A percentile compares a stretch with the other conserved stretches of the same genome.
Conservation (phyloP, 768 basidiomycete genomes). For the Termitomyces sp. region DNA sequence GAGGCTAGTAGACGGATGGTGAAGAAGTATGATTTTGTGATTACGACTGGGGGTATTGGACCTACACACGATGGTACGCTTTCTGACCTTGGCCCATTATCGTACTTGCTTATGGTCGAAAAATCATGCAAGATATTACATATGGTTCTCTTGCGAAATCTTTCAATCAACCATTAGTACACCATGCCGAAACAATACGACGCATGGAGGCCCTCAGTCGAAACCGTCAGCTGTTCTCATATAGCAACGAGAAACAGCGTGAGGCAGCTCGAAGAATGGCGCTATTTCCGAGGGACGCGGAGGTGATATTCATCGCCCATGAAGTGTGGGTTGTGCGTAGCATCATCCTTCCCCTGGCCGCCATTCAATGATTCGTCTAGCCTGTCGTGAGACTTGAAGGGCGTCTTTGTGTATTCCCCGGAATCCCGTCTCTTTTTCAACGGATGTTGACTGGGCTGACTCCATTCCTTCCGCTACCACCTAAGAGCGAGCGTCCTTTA, state of each 20-base stretch:
- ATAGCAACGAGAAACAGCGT: slow-evolving; percentile 70
- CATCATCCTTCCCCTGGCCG: neutral
- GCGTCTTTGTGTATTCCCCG: slow-evolving; percentile 89
- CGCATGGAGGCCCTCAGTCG: slow-evolving; percentile 65
- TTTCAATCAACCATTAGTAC: slow-evolving; percentile 63
- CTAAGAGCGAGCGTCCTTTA: slow-evolving; percentile 63
- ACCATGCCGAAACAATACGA: slow-evolving; percentile 72
- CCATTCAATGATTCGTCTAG: slow-evolving; percentile 26
- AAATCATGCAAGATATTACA: slow-evolving; percentile 64
- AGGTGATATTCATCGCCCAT: slow-evolving; percentile 72
- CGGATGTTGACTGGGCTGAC: slow-evolving; percentile 71
- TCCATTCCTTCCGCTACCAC: slow-evolving; percentile 76
- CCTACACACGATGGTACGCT: slow-evolving; percentile 81
- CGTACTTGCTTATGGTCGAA: neutral
- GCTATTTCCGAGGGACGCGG: slow-evolving; percentile 72
- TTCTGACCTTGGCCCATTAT: neutral
- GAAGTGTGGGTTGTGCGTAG: slow-evolving; percentile 82
- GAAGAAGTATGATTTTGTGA: slow-evolving; percentile 79
- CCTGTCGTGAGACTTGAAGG: slow-evolving; percentile 83
- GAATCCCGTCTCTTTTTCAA: slow-evolving; percentile 82
- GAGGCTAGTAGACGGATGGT: slow-evolving; percentile 85
- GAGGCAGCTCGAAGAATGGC: slow-evolving; percentile 86
- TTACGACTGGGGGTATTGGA: slow-evolving; percentile 89
- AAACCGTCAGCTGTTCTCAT: slow-evolving; percentile 47
- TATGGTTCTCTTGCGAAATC: slow-evolving; percentile 85